phyloP scores from a whole-genome alignment of 345 rosid genomes.

The Durio zibethinus region DNA sequence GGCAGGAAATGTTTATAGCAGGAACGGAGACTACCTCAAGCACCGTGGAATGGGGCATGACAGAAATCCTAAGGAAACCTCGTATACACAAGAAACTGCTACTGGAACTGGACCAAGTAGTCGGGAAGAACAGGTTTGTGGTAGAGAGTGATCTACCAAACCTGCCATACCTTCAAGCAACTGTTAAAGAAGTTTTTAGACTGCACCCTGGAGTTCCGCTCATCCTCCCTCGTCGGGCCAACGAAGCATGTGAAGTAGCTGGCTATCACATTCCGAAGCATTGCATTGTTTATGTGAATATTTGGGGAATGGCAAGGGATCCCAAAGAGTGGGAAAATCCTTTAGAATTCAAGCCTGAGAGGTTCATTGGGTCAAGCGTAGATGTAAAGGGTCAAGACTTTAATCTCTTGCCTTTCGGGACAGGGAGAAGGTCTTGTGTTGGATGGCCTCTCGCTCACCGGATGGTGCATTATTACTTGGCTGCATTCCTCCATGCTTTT shows the following conservation, averaged over 20 bases:
- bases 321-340: constrained; percentile 22
- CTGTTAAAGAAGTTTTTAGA: constrained; percentile 34
- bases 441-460: constrained; percentile 27
- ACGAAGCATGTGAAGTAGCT: constrained; percentile 18
- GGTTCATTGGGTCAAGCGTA: constrained; percentile 9
- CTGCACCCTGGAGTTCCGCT: constrained; percentile 18
- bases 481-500: constrained; percentile 17
- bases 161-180: constrained; percentile 30
- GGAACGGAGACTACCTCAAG: constrained; percentile 29
- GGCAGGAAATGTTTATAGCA: constrained; percentile 23
- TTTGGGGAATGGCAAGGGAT: constrained; percentile 26
- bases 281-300: constrained; percentile 17
- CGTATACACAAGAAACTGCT: constrained; percentile 13
- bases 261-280: constrained; percentile 24
- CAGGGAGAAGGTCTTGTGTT: constrained; percentile 36
- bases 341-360: constrained; percentile 18
- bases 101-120: constrained; percentile 34
- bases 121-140: constrained; percentile 37
- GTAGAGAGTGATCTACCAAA: constrained; percentile 34
- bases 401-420: constrained; percentile 44
- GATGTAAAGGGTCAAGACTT: constrained; percentile 39
- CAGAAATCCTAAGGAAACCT: constrained; percentile 34
- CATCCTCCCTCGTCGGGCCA: constrained; percentile 12
- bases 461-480: constrained; percentile 22
- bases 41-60: constrained; percentile 29